These are phyloP conservation scores for Blastomyces silverae DNA, from an alignment of 2,329 filamentous ascomycete species.

Conservation along the genomic window DNA sequence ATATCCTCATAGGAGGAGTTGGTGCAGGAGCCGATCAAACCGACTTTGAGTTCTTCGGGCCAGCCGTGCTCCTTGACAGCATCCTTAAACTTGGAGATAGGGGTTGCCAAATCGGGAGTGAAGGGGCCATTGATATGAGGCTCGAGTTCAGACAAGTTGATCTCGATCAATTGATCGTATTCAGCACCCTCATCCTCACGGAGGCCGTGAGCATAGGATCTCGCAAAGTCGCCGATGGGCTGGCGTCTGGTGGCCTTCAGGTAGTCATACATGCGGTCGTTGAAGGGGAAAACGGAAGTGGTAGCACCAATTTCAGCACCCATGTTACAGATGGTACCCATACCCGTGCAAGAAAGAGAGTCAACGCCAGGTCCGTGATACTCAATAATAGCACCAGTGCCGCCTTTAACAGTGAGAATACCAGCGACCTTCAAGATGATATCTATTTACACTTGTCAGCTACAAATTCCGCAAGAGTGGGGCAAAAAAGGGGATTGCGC, in stretches of 20 bases:
- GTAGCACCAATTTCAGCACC: constrained; percentile 63
- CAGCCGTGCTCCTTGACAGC: constrained; percentile 91
- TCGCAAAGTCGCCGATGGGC: constrained; percentile 84
- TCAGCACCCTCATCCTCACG: constrained; percentile 81
- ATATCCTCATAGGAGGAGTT: constrained; percentile 89
- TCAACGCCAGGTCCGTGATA: constrained; percentile 63
- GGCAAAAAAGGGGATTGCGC: neutral
- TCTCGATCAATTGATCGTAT: constrained; percentile 93
- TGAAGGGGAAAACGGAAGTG: constrained; percentile 95
- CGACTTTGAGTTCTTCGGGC: constrained; percentile 94
- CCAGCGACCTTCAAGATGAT: constrained; percentile 97
- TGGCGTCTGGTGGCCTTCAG: constrained; percentile 82
- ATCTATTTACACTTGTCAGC: constrained; percentile 48
- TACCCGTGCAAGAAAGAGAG: constrained; percentile 71
- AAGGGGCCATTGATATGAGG: constrained; percentile 98
- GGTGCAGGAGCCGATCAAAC: constrained; percentile 96
- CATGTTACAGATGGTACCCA: constrained; percentile 74
- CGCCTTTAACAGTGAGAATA: constrained; percentile 95
- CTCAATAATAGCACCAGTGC: constrained; percentile 72
- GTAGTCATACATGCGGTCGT: constrained; percentile 97
- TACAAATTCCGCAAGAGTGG: neutral
- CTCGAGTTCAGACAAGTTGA: constrained; percentile 91
- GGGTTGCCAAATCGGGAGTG: constrained; percentile 95
- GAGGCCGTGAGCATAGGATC: constrained; percentile 76
- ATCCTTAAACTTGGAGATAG: constrained; percentile 95